phyloP scores from a whole-genome alignment of 176 grass and related monocot species.

The Tuctoria greenei region DNA sequence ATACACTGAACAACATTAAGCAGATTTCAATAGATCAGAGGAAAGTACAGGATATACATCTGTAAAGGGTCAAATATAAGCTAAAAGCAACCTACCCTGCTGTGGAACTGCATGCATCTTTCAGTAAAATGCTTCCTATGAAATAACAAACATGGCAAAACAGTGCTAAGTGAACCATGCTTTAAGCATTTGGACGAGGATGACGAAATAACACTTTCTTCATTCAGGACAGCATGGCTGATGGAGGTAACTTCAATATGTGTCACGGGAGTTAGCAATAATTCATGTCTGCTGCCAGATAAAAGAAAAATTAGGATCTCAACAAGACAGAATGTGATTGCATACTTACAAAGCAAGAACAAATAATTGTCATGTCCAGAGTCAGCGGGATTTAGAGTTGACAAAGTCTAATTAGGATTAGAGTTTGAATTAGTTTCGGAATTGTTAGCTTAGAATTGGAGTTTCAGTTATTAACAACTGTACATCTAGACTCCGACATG shows the following conservation, averaged over 20 bases:
- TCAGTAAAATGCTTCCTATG: conserved; percentile 39
- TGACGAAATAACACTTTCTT: conserved; percentile 34
- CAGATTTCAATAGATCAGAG: background rate
- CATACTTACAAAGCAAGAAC: conserved; percentile 8
- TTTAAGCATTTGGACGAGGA: conserved; percentile 36
- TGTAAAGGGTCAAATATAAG: conserved; percentile 18
- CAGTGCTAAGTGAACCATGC: conserved; percentile 28
- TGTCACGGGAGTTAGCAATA: conserved; percentile 67
- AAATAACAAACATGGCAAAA: conserved; percentile 40
- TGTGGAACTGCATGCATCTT: conserved; percentile 42
- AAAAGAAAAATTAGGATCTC: conserved; percentile 26
- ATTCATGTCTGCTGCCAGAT: conserved; percentile 41
- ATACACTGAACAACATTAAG: background rate
- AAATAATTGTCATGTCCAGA: background rate
- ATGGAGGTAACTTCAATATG: conserved; percentile 80
- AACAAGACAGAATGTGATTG: conserved; percentile 9
- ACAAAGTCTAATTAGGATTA: too few relatives aligned
- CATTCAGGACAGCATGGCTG: conserved; percentile 38
- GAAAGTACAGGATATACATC: conserved; percentile 15
- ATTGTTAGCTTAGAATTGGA: too few relatives aligned
- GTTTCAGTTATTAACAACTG: too few relatives aligned
- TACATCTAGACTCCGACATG: too few relatives aligned
- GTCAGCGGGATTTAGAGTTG: too few relatives aligned
- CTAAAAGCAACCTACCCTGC: conserved; percentile 51
- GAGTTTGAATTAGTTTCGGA: too few relatives aligned